Evolutionary conservation across 306 rosid genomes (phyloP), one percentile per base, ranked within the genome.

Genomic region (Fragaria vesca): DNA sequence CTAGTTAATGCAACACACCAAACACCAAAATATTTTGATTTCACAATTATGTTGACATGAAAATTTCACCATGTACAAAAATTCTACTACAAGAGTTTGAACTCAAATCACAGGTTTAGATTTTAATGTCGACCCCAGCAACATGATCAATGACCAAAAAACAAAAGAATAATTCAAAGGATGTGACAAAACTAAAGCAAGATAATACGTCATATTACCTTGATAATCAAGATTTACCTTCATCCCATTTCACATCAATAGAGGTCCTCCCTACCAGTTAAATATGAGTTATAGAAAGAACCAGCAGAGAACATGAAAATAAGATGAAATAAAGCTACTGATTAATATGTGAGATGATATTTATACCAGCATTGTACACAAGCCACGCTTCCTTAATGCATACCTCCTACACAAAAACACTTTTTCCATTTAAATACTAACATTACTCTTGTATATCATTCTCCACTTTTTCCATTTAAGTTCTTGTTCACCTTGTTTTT

Each of bases 241-340:
- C 84, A 75, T 81, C 69, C 80, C 76, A 75, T 75, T 18, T 69
- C 76, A 81, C 71, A 80, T 58, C 71, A 80, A 50, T 28, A 69
- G 48, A 52, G 52, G 24, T 66, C 72, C 80, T 69, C 80, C 72
- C 43, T 75, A 75, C 32, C 51, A 69, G 20, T 73, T 34, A 58
- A 68, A 46, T 17, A 55, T 48, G 32, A 66, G 75, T 66, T 52
- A 55, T 7, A 80, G 18, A 74, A 38, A 67, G 65, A 65, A 54
- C 12, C 26, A 36, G 17, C 50, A 80, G 57, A 52, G 28, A 52
- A 38, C 60, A 79, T 66, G 60, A 66, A 66, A 16, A 6, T 9
- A 69, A 13, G 24, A 46, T 54, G 18, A 66, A 79, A 32, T 30
- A 46, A 21, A 38, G 51, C 61, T 60, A 12, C 66, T 60, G 26